Conservation (phyloP, 495 filamentous ascomycete species). For the Recurvomyces mirabilis region DNA sequence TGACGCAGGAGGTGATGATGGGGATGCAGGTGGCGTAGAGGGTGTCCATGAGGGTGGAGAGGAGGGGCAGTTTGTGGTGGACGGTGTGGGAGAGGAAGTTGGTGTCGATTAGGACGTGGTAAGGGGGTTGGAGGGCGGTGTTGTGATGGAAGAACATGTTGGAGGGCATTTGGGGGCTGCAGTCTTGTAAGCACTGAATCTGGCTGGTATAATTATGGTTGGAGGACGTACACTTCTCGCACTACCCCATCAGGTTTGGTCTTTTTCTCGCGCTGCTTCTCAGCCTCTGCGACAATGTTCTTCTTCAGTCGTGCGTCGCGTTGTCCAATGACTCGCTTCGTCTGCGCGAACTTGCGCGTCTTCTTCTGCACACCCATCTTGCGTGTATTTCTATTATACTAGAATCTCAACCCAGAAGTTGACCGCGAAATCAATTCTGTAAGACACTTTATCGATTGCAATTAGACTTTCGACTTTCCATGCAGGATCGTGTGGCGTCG, state of each 20-base stretch:
- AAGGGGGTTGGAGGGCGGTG: constrained; percentile 79
- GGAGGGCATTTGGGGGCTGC: constrained; percentile 47
- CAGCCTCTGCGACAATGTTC: constrained; percentile 40
- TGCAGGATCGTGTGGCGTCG: no score
- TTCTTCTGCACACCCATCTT: constrained; percentile 36
- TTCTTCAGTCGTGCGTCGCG: constrained; percentile 42
- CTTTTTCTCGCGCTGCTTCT: constrained; percentile 44
- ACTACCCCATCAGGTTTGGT: constrained; percentile 42
- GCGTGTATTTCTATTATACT: no score
- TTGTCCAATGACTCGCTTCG: constrained; percentile 42
- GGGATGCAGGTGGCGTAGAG: constrained; percentile 56
- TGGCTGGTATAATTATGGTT: neutral
- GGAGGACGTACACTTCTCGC: constrained; percentile 49
- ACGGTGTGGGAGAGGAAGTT: constrained; percentile 92
- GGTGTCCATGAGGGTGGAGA: constrained; percentile 79
- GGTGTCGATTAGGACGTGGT: constrained; percentile 71
- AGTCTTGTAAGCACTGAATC: neutral
- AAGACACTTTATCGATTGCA: neutral
- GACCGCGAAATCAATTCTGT: no score
- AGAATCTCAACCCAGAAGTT: no score
- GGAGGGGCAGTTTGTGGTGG: constrained; percentile 75
- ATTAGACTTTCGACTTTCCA: no score
- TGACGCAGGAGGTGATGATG: constrained; percentile 61
- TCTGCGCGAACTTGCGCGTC: constrained; percentile 39
- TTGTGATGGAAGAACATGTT: constrained; percentile 85